Percentiles rank a stretch among this genome's conserved stretches.
Conservation (phyloP, 148 eudicot species). For the Silene conica region DNA sequence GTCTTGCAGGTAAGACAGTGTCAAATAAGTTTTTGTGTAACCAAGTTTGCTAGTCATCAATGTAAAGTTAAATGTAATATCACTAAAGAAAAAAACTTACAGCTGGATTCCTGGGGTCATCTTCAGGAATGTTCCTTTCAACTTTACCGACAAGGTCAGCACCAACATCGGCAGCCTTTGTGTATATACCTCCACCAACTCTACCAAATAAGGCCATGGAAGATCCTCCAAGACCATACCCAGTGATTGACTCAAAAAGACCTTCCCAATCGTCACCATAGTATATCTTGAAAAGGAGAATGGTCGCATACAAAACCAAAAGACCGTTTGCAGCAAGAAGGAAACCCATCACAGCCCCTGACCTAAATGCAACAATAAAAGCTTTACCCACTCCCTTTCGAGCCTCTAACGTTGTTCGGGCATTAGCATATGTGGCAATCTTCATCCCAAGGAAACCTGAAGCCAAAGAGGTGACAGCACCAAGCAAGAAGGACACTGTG, state of each 20-base stretch:
- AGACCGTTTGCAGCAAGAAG: constrained; percentile 96
- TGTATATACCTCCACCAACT: constrained; percentile 92
- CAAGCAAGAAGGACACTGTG: constrained; percentile 77
- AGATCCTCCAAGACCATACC: constrained; percentile 96
- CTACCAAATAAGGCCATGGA: constrained; percentile 96
- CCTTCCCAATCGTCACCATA: constrained; percentile 98
- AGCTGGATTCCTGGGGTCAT: constrained; percentile 93
- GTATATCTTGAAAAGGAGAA: constrained; percentile 81
- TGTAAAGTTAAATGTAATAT: neutral
- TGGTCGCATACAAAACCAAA: constrained; percentile 60
- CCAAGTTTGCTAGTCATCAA: too few relatives aligned
- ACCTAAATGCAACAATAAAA: constrained; percentile 76
- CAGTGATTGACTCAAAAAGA: constrained; percentile 84
- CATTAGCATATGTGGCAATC: constrained; percentile 92
- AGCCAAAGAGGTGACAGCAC: constrained; percentile 69
- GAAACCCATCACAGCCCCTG: constrained; percentile 98
- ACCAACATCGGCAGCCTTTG: constrained; percentile 96
- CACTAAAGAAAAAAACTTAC: constrained; percentile 31
- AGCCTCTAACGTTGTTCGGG: constrained; percentile 90
- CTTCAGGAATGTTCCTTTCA: constrained; percentile 90
- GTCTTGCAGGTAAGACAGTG: neutral
- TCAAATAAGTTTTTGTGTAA: too few relatives aligned
- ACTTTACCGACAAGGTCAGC: constrained; percentile 97
- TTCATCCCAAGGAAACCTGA: constrained; percentile 99
- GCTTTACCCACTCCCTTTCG: constrained; percentile 95